Conservation (phyloP, 1,284 basidiomycete genomes). For the Cystobasidium slooffiae region DNA sequence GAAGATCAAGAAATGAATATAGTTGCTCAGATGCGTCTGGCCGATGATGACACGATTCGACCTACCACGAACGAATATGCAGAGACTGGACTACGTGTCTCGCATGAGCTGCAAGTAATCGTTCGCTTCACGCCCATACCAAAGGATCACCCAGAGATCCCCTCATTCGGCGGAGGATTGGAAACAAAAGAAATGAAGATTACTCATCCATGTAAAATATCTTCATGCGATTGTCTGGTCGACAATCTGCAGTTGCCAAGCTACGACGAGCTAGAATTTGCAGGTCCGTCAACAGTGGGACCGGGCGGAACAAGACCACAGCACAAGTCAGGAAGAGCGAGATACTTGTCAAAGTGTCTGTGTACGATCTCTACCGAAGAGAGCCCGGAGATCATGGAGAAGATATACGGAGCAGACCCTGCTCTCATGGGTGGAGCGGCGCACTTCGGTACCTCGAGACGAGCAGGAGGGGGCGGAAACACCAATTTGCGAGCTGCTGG, state of each 20-base stretch:
- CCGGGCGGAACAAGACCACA: constrained; percentile 13
- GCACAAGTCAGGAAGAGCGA: constrained; percentile 28
- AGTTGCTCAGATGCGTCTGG: constrained; percentile 41
- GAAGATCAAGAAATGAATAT: constrained; percentile 34
- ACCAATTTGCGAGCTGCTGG: constrained; percentile 21
- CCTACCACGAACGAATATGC: constrained; percentile 35
- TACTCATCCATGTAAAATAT: constrained; percentile 28
- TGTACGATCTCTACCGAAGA: constrained; percentile 32
- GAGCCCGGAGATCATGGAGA: constrained; percentile 28
- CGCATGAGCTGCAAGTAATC: constrained; percentile 28
- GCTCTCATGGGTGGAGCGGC: constrained; percentile 27
- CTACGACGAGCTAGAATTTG: constrained; percentile 17
- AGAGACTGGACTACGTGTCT: constrained; percentile 37
- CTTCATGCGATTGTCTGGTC: constrained; percentile 39
- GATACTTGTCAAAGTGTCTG: constrained; percentile 30
- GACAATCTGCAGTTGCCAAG: constrained; percentile 37
- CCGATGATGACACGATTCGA: constrained; percentile 38
- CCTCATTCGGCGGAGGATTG: constrained; percentile 9
- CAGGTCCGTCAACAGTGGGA: background rate
- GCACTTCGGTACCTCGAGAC: constrained; percentile 33
- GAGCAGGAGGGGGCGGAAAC: constrained; percentile 8
- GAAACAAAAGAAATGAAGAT: constrained; percentile 44
- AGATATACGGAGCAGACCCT: constrained; percentile 30
- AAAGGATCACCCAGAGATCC: constrained; percentile 13
- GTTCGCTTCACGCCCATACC: constrained; percentile 40